phyloP scores from a whole-genome alignment of 1,284 basidiomycete species.

The Polyporus tsugae region DNA sequence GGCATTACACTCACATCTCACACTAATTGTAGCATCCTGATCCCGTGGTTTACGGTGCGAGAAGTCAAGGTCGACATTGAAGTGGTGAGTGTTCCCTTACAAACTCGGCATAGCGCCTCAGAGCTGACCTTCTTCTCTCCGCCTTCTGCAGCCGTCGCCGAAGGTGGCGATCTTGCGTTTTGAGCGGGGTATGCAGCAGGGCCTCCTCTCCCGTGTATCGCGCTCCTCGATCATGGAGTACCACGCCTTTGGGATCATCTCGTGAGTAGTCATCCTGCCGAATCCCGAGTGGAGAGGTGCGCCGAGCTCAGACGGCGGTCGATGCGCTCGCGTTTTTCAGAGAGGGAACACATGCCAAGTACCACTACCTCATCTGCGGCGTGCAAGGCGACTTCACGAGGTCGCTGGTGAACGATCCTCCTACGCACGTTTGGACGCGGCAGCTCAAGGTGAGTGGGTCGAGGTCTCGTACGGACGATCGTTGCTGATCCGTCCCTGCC shows the following conservation, averaged over 20 bases:
- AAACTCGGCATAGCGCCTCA: slow-evolving; percentile 13
- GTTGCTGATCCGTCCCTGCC: slow-evolving; percentile 9
- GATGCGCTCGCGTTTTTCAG: slow-evolving; percentile 42
- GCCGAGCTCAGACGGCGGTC: slow-evolving; percentile 23
- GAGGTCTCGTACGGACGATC: background rate
- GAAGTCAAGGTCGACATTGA: slow-evolving; percentile 53
- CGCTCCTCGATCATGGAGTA: slow-evolving; percentile 73
- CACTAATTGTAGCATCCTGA: slow-evolving; percentile 43
- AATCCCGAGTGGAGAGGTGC: background rate
- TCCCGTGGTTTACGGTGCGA: slow-evolving; percentile 53
- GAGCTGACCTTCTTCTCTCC: slow-evolving; percentile 14
- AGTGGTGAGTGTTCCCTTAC: slow-evolving; percentile 42
- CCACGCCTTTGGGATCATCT: slow-evolving; percentile 76
- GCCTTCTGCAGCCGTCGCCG: slow-evolving; percentile 61
- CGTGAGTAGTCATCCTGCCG: slow-evolving; percentile 49
- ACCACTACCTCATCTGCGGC: slow-evolving; percentile 76
- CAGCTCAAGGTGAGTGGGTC: slow-evolving; percentile 60
- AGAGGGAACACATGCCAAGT: slow-evolving; percentile 64
- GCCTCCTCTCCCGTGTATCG: slow-evolving; percentile 70
- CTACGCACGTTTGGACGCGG: slow-evolving; percentile 72
- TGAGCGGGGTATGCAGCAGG: slow-evolving; percentile 77
- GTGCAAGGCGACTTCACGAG: slow-evolving; percentile 78
- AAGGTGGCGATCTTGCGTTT: slow-evolving; percentile 74
- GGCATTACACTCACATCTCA: background rate
- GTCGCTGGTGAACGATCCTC: slow-evolving; percentile 65